Evolutionary conservation across 805 yeast species (phyloP), one percentile per base, ranked within the genome.

Genomic region (Candida corydali): DNA sequence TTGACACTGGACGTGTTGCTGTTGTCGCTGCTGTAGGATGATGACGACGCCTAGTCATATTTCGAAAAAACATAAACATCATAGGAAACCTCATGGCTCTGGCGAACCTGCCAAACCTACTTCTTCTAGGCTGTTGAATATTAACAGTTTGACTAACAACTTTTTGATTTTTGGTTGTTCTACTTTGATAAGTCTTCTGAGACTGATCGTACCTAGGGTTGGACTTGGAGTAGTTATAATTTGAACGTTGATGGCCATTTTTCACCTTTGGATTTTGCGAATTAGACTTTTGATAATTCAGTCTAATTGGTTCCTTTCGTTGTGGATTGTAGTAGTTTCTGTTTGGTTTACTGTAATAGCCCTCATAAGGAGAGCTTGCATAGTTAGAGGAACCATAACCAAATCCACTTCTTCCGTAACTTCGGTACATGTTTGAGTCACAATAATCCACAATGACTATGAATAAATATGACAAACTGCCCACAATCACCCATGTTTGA

Each of bases 11-110:
- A n/a, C n/a, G n/a, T n/a, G n/a, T n/a, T n/a, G 31, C 16, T 17
- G 36, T 26, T 25, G 30, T 26, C n/a, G n/a, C n/a, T n/a, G n/a
- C n/a, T n/a, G n/a, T n/a, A n/a, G n/a, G 19, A 23, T 26, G 26
- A 30, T 30, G 26, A 11, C 20, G 25, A 15, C 17, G 20, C 14
- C 36, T 16, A 10, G 30, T 26, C 29, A 33, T n/a, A 19, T 22
- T 15, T 26, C 36, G 26, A 23, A 23, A 33, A 20, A 33, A 33
- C 36, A 33, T 33, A 26, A 33, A 26, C 36, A 33, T 33, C 36
- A 33, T 33, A 14, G 36, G 36, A 11, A 14, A 26, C 20, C 22
- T 26, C 36, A 26, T 26, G 5, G 35, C 35, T 16, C 35, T 32
- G 3, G 35, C 8, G 7, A 33, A 23, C 17, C 36, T 26, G 15